Percentiles rank a stretch among this genome's conserved stretches.
These are phyloP conservation scores for Barnettozyma vustinii DNA, from an alignment of 805 yeast genomes.

Conservation along the genomic window DNA sequence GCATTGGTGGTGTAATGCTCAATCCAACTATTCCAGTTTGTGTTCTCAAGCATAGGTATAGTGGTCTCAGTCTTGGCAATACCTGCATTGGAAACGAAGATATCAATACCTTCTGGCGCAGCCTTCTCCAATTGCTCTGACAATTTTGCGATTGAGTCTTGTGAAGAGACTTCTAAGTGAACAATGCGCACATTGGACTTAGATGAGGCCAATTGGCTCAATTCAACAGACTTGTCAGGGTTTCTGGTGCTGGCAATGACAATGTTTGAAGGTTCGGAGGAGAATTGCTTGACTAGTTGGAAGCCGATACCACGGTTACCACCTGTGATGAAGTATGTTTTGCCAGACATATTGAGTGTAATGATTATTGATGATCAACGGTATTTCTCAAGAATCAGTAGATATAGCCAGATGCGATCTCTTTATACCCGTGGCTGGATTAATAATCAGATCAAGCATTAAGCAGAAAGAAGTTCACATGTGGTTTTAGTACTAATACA, in stretches of 20 bases:
- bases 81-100: constrained; percentile 29
- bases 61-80: constrained; percentile 18
- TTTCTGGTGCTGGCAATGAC: constrained; percentile 5
- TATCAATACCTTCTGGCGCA: constrained; percentile 25
- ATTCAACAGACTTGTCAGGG: neutral
- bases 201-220: constrained; percentile 3
- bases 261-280: neutral
- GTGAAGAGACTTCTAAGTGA: constrained; percentile 19
- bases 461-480: no score
- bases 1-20: constrained; percentile 13
- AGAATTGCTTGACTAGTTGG: neutral
- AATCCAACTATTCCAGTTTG: constrained; percentile 5
- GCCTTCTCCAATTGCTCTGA: constrained; percentile 12
- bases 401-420: no score
- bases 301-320: constrained; percentile 10
- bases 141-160: constrained; percentile 17
- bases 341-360: neutral
- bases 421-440: no score
- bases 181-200: constrained; percentile 17
- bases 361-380: no score
- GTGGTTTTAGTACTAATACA: no score
- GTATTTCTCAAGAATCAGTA: no score
- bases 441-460: no score
- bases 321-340: constrained; percentile 7
- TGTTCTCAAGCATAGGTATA: constrained; percentile 18